Percentiles rank a stretch among this genome's conserved stretches.
Evolutionary conservation across 1,284 basidiomycete genomes (phyloP).

Genomic region (Cryptococcus sp.): DNA sequence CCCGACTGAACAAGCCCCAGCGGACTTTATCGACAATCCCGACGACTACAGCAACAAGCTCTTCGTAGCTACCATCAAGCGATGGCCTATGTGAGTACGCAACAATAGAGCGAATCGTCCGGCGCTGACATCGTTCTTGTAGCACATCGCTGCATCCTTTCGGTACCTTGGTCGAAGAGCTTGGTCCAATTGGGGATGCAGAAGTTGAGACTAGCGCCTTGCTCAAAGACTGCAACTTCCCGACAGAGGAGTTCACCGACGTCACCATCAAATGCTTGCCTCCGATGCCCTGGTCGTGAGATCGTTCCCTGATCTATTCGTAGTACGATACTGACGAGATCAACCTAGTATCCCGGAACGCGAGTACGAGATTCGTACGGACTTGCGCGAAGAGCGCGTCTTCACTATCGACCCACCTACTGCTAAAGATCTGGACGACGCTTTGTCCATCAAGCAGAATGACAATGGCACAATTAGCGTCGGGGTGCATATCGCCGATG

Average conservation of each 20-base stretch:
- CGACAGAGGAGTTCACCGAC: slow-evolving; percentile 88
- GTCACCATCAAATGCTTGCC: slow-evolving; percentile 95
- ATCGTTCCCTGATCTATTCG: slow-evolving; percentile 25
- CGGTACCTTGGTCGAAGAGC: slow-evolving; percentile 95
- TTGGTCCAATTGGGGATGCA: slow-evolving; percentile 96
- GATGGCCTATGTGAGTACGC: slow-evolving; percentile 61
- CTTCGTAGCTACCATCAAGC: slow-evolving; percentile 98
- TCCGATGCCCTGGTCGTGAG: slow-evolving; percentile 88
- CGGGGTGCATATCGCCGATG: slow-evolving; percentile 93
- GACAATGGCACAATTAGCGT: slow-evolving; percentile 90
- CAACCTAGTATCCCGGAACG: slow-evolving; percentile 79
- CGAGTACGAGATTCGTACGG: slow-evolving; percentile 82
- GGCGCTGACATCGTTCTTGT: slow-evolving; percentile 32
- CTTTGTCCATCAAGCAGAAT: slow-evolving; percentile 81
- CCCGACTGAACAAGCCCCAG: slow-evolving; percentile 97
- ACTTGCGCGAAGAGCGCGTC: slow-evolving; percentile 78
- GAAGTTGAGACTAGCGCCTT: slow-evolving; percentile 97
- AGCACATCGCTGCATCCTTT: slow-evolving; percentile 98
- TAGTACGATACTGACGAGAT: neutral
- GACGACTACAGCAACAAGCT: slow-evolving; percentile 87
- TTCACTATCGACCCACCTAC: slow-evolving; percentile 92
- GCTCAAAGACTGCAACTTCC: slow-evolving; percentile 98
- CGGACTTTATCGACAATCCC: slow-evolving; percentile 92
- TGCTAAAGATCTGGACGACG: slow-evolving; percentile 93
- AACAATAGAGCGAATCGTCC: slow-evolving; percentile 7